Percentiles rank a stretch among this genome's conserved stretches.
These are phyloP conservation scores for Hansenula sp. DNA, from an alignment of 1,139 yeast species.

Conservation along the genomic window DNA sequence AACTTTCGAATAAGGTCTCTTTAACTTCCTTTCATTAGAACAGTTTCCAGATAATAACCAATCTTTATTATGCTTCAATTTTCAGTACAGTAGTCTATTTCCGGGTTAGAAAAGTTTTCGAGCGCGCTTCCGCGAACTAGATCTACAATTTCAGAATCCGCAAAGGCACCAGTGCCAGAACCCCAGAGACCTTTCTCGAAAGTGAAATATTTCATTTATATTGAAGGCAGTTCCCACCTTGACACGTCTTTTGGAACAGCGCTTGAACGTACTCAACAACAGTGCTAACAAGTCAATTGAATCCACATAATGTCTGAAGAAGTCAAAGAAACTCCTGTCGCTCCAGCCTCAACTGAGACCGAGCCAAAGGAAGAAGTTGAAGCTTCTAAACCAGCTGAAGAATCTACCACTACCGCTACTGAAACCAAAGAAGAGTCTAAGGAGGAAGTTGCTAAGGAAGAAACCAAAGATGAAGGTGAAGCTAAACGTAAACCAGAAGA, in stretches of 20 bases:
- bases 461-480: slow-evolving; percentile 42
- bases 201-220: no score
- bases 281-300: not conserved
- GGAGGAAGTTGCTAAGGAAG: slow-evolving; percentile 18
- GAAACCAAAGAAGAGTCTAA: slow-evolving; percentile 18
- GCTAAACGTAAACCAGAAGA: slow-evolving; percentile 39
- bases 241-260: not conserved
- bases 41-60: no score
- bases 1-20: no score
- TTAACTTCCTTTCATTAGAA: no score
- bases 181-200: not conserved
- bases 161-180: no score
- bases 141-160: no score
- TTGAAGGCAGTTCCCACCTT: no score
- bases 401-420: slow-evolving; percentile 7
- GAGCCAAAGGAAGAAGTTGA: slow-evolving; percentile 12
- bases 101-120: not conserved
- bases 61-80: no score
- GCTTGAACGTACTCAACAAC: no score
- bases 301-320: slow-evolving; percentile 11
- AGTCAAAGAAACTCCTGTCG: slow-evolving; percentile 10
- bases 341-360: slow-evolving; percentile 4
- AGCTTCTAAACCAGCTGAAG: slow-evolving; percentile 6
- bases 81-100: not conserved
- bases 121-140: no score